Percentiles rank a stretch among this genome's conserved stretches.
These are phyloP conservation scores for Capsicum pubescens DNA, from an alignment of 257 asterid species.

Conservation along the genomic window DNA sequence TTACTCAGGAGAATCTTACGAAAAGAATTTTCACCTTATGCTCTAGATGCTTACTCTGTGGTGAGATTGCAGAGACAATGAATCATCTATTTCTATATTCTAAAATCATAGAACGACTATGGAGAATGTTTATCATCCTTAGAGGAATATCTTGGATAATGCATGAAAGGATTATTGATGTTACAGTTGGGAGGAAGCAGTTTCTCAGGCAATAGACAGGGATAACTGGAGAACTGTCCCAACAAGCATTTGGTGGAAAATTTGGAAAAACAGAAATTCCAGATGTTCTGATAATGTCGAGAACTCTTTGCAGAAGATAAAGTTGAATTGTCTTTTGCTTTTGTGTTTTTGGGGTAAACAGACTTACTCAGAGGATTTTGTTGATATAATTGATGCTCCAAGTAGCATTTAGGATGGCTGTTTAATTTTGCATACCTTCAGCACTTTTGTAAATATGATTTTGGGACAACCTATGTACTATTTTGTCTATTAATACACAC, in stretches of 20 bases:
- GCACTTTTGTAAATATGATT: not conserved
- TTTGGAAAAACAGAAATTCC: not conserved
- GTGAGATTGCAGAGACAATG: not conserved
- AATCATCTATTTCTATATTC: not conserved
- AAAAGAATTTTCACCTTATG: not conserved
- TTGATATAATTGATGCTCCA: not conserved
- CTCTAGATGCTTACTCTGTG: not conserved
- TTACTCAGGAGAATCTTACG: not conserved
- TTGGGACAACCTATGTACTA: not conserved
- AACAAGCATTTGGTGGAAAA: not conserved
- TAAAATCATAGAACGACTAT: not conserved
- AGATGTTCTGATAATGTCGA: not conserved
- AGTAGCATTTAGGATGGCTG: not conserved
- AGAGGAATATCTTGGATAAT: slow-evolving; percentile 10
- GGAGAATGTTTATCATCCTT: not conserved
- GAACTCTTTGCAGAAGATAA: not conserved
- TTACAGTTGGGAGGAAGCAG: not conserved
- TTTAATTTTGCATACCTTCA: not conserved
- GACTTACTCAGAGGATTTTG: not conserved
- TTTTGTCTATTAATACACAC: slow-evolving; percentile 1
- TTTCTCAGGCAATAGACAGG: not conserved
- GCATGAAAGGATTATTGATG: slow-evolving; percentile 5
- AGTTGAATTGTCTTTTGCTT: not conserved
- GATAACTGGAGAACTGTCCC: not conserved
- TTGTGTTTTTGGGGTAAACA: not conserved